Percentiles rank a stretch among this genome's conserved stretches.
Evolutionary conservation across 805 yeast species (phyloP).

Genomic region (Kodamaea neixiangensis): DNA sequence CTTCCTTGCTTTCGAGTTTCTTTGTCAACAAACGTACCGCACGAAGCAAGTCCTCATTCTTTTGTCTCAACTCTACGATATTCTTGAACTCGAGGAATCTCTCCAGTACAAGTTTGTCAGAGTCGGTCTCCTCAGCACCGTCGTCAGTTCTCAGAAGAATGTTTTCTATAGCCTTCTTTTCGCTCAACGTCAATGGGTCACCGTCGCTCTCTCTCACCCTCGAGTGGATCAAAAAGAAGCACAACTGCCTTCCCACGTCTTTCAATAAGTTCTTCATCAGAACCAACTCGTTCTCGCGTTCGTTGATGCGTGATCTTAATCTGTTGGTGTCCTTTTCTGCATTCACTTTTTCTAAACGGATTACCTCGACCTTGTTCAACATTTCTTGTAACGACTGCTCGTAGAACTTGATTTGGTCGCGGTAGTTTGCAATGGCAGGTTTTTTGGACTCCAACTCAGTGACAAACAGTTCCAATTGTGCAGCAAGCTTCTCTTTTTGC

Average conservation of each 20-base stretch:
- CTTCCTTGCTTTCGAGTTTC: slow-evolving; percentile 67
- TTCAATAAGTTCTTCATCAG: slow-evolving; percentile 57
- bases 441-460: slow-evolving; percentile 75
- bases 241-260: slow-evolving; percentile 85
- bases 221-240: slow-evolving; percentile 66
- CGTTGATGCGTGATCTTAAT: slow-evolving; percentile 35
- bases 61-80: slow-evolving; percentile 67
- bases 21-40: slow-evolving; percentile 72
- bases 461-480: slow-evolving; percentile 70
- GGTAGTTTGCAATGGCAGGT: slow-evolving; percentile 70
- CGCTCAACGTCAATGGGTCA: slow-evolving; percentile 63
- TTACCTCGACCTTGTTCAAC: slow-evolving; percentile 52
- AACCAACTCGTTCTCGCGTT: slow-evolving; percentile 47
- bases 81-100: slow-evolving; percentile 70
- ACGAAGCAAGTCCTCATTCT: slow-evolving; percentile 69
- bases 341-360: slow-evolving; percentile 52
- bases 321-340: slow-evolving; percentile 40
- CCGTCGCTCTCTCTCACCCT: slow-evolving; percentile 57
- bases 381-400: slow-evolving; percentile 55
- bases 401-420: slow-evolving; percentile 57
- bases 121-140: slow-evolving; percentile 52
- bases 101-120: slow-evolving; percentile 70
- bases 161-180: slow-evolving; percentile 61
- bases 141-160: slow-evolving; percentile 43
- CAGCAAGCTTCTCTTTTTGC: slow-evolving; percentile 68